Percentiles rank a stretch among this genome's conserved stretches.
Conservation (phyloP, 192 early-diverging fungal genomes). For the Coemansia sp. region DNA sequence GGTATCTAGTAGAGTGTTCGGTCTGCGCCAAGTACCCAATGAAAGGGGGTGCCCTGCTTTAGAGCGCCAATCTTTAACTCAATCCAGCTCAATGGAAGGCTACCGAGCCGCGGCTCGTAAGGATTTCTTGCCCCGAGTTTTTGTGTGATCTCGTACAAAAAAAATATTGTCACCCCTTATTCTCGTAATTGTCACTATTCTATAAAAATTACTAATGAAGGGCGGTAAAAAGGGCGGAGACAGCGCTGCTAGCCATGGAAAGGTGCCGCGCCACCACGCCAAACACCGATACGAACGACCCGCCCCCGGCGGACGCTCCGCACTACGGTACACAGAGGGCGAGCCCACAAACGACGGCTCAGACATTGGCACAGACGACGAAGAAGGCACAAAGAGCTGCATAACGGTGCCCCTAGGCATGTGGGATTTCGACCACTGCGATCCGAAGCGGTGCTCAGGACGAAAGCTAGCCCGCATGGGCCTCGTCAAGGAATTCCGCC, state of each 20-base stretch:
- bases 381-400: neutral
- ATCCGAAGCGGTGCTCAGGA: slow-evolving; percentile 97
- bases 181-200: neutral
- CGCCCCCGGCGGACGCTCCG: slow-evolving; percentile 15
- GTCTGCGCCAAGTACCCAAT: too few species aligned
- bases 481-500: slow-evolving; percentile 75
- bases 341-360: neutral
- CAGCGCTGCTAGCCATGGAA: slow-evolving; percentile 11
- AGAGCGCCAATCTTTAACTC: too few species aligned
- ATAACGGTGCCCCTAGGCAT: slow-evolving; percentile 66
- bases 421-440: slow-evolving; percentile 99
- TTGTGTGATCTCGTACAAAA: neutral
- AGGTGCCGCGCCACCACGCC: slow-evolving; percentile 27
- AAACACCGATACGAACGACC: slow-evolving; percentile 21
- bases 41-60: too few species aligned
- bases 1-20: too few species aligned
- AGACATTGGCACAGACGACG: neutral
- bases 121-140: neutral
- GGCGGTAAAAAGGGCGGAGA: slow-evolving; percentile 29
- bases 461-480: slow-evolving; percentile 82
- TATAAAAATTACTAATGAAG: slow-evolving; percentile 8
- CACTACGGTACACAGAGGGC: neutral
- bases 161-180: neutral
- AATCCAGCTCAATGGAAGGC: too few species aligned
- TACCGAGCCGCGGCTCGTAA: too few species aligned